phyloP scores from a whole-genome alignment of 441 rosid genomes.

The Metrosideros polymorpha region DNA sequence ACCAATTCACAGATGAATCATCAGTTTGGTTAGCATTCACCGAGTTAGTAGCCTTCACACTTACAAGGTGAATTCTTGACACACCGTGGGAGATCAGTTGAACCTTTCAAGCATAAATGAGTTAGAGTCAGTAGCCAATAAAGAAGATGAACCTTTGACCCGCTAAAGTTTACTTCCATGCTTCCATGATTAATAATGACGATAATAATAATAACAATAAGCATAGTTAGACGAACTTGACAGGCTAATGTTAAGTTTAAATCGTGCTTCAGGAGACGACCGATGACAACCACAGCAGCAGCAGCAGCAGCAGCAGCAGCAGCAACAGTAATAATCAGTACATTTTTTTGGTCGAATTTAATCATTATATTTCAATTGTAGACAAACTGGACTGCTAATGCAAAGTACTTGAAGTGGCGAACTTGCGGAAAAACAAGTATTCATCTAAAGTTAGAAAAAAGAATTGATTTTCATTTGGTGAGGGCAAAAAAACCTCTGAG shows the following conservation, averaged over 20 bases:
- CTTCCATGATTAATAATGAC: background rate
- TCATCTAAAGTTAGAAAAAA: background rate
- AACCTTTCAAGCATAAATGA: background rate
- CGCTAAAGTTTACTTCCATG: background rate
- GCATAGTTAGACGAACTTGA: background rate
- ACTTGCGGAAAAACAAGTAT: background rate
- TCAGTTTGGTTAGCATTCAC: background rate
- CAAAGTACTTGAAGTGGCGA: background rate
- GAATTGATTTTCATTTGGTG: background rate
- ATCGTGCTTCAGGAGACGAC: background rate
- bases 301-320: background rate
- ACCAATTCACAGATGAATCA: background rate
- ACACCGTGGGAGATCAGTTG: background rate
- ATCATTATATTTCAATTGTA: background rate
- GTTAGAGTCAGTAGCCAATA: background rate
- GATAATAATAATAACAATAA: background rate
- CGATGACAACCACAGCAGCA: background rate
- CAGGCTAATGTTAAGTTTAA: background rate
- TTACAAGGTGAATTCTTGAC: background rate
- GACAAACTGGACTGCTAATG: background rate
- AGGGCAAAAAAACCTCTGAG: background rate
- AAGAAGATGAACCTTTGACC: background rate
- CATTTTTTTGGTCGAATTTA: too few species aligned
- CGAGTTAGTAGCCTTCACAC: background rate
- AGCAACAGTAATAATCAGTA: background rate